Conservation (phyloP, 805 yeast species). For the Middelhovenomyces tepae region DNA sequence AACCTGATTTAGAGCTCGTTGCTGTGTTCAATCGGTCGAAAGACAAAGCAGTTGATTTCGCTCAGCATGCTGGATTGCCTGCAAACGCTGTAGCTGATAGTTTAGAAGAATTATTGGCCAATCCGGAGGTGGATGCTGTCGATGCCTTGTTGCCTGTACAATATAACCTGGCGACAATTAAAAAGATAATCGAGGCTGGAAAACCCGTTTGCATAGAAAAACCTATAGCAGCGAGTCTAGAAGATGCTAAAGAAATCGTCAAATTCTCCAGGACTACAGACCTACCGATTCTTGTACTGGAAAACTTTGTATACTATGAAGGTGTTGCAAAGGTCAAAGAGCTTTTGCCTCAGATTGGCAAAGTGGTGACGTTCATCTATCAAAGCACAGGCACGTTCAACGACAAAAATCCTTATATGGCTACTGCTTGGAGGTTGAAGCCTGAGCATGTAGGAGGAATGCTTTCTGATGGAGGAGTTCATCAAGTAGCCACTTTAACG, state of each 20-base stretch:
- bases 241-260: constrained; percentile 75
- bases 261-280: constrained; percentile 50
- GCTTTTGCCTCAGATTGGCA: constrained; percentile 64
- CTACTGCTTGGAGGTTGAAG: constrained; percentile 76
- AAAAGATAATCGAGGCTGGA: constrained; percentile 58
- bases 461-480: constrained; percentile 94
- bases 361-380: constrained; percentile 30
- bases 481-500: constrained; percentile 81
- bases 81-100: constrained; percentile 33
- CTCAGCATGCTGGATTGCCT: constrained; percentile 46
- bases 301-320: constrained; percentile 74
- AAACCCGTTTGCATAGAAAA: constrained; percentile 83
- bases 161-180: constrained; percentile 57
- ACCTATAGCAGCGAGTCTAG: constrained; percentile 82
- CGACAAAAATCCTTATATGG: constrained; percentile 38
- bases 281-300: constrained; percentile 67
- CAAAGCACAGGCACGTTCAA: constrained; percentile 45
- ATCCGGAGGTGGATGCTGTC: constrained; percentile 60
- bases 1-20: constrained; percentile 44
- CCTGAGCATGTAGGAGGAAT: constrained; percentile 93
- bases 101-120: constrained; percentile 57
- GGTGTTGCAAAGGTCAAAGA: constrained; percentile 48
- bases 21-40: constrained; percentile 80
- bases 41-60: constrained; percentile 75
- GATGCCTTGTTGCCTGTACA: constrained; percentile 91